Evolutionary conservation across 768 basidiomycete species (phyloP), one percentile per base, ranked within the genome.

Genomic region (Rhodotorula toruloides): DNA sequence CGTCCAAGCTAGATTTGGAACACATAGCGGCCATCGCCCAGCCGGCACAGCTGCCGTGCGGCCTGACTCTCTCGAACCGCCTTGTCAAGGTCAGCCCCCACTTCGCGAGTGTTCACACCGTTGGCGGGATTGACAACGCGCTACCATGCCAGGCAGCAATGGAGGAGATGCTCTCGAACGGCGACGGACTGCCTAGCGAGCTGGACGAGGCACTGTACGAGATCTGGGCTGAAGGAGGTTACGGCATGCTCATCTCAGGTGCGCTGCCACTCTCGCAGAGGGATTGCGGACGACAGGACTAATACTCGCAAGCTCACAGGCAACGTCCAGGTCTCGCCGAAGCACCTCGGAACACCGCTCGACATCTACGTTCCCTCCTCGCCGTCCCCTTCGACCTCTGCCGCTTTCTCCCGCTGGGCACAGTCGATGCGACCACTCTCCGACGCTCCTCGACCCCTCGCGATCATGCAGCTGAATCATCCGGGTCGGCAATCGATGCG

Each of bases 211-310:
- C 77, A 0, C 80, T 96, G 36, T 96, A 97, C 75, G 77, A 82
- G 0, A 79, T 80, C 71, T 97, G 92, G 91, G 84, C 85, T 2
- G 76, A 79, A 58, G 83, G 87, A 17, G 82, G 82, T 53, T 97
- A 90, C 90, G 93, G 90, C 1, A 89, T 96, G 82, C 79, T 94
- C 52, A 76, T 93, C 36, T 90, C 92, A 0, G 93, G 93, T 79
- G 19, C 61, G 75, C 25, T 5, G 32, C 47, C 44, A n/a, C 61
- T 46, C 39, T 56, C 49, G n/a, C n/a, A n/a, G n/a, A n/a, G n/a
- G n/a, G n/a, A n/a, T n/a, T n/a, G n/a, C n/a, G n/a, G n/a, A n/a
- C n/a, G n/a, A n/a, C n/a, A n/a, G n/a, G 12, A 31, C 42, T 56
- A 31, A 47, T 1, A 36, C 13, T 16, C n/a, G 2, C 19, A 12